These are phyloP conservation scores for Helichrysum umbraculigerum DNA, from an alignment of 129 eudicot genomes.

Conservation along the genomic window DNA sequence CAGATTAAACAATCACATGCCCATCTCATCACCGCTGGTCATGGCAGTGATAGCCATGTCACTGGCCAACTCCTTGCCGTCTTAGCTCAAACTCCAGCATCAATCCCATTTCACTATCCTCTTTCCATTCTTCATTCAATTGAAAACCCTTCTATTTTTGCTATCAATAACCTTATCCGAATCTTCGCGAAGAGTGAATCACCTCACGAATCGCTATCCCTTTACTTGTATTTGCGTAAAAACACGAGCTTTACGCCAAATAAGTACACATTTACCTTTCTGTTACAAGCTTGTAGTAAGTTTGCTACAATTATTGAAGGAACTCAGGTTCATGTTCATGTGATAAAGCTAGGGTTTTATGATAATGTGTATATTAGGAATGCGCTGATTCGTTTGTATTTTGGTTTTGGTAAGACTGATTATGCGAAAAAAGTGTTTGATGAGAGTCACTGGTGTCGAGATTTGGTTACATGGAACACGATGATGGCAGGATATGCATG, in stretches of 20 bases:
- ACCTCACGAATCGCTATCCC: constrained; percentile 18
- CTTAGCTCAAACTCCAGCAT: background rate
- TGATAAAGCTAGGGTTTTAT: constrained; percentile 25
- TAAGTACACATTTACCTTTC: constrained; percentile 30
- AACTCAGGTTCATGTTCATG: constrained; percentile 28
- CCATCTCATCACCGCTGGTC: constrained; percentile 34
- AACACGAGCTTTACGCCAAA: constrained; percentile 21
- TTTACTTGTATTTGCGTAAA: constrained; percentile 13
- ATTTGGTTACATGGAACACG: constrained; percentile 3
- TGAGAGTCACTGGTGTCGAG: background rate
- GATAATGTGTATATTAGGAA: constrained; percentile 28
- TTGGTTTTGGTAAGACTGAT: constrained; percentile 5
- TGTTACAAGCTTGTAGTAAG: constrained; percentile 35
- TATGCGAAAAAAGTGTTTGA: constrained; percentile 11
- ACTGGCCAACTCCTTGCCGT: background rate
- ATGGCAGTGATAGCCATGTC: constrained; percentile 30
- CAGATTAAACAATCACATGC: constrained; percentile 37
- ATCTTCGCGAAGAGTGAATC: constrained; percentile 35
- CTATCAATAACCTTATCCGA: constrained; percentile 35
- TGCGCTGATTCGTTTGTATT: constrained; percentile 27
- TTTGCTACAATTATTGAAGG: constrained; percentile 22
- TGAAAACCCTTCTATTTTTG: constrained; percentile 29
- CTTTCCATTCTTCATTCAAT: constrained; percentile 22
- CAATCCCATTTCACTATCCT: constrained; percentile 29
- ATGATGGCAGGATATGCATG: background rate